Evolutionary conservation across 768 basidiomycete genomes (phyloP).

Genomic region (Naganishia antarctica): DNA sequence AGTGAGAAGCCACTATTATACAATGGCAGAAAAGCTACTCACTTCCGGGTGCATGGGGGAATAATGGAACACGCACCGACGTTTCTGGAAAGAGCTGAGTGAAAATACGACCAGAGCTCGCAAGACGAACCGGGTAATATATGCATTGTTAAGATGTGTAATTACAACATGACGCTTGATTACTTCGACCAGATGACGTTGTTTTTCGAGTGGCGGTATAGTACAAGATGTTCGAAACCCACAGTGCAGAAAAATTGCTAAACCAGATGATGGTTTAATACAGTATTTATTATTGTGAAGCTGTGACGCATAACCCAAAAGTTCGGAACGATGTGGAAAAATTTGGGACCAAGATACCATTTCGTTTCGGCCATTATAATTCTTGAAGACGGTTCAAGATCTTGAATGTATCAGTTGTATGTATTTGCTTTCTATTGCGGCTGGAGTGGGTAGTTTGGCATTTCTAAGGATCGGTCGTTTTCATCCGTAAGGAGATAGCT

Average conservation of each 20-base stretch:
- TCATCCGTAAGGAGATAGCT: conserved; percentile 24
- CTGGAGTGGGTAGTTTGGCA: not conserved
- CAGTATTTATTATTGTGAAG: conserved; percentile 9
- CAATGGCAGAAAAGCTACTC: too few relatives aligned
- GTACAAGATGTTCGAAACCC: conserved; percentile 5
- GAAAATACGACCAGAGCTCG: too few relatives aligned
- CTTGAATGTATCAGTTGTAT: not conserved
- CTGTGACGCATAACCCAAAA: too few relatives aligned
- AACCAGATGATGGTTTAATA: not conserved
- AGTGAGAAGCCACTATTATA: too few relatives aligned
- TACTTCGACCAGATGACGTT: not conserved
- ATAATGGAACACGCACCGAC: too few relatives aligned
- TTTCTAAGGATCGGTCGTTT: not conserved
- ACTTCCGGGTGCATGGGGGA: too few relatives aligned
- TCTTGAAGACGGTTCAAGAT: not conserved
- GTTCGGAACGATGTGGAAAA: too few relatives aligned
- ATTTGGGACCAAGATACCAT: not conserved
- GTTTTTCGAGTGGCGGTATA: conserved; percentile 2
- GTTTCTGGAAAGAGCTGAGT: too few relatives aligned
- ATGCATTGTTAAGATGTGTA: not conserved
- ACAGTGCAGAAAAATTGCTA: not conserved
- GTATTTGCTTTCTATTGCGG: not conserved
- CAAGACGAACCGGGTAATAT: too few relatives aligned
- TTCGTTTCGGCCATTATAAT: not conserved
- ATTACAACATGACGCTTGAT: not conserved